Percentiles rank a stretch among this genome's conserved stretches.
Evolutionary conservation across 2,329 filamentous ascomycete genomes (phyloP).

Genomic region (Clarireedia homoeocarpa): DNA sequence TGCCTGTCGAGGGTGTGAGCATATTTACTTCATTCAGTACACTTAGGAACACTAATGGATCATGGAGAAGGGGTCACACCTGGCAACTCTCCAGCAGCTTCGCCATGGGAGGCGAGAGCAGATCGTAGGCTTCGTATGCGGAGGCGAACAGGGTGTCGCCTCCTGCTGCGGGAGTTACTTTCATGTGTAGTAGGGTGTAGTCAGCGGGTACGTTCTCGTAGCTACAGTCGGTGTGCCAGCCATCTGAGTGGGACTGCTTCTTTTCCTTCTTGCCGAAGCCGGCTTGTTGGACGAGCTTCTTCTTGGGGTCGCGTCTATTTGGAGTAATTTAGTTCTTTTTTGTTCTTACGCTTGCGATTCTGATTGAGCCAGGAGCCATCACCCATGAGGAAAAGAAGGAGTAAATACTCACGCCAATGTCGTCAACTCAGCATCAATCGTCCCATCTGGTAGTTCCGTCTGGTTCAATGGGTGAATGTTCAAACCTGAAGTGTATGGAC

Average conservation of each 20-base stretch:
- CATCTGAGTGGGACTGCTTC: constrained; percentile 20
- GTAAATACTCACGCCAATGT: background rate
- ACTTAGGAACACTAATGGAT: background rate
- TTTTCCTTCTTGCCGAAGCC: background rate
- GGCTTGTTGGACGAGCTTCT: constrained; percentile 1
- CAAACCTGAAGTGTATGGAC: constrained; percentile 43
- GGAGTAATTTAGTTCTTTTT: background rate
- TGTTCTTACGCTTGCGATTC: background rate
- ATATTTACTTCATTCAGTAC: background rate
- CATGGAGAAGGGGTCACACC: background rate
- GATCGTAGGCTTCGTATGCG: constrained; percentile 43
- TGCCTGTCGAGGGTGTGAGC: constrained; percentile 12
- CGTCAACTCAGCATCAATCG: background rate
- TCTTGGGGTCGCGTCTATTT: background rate
- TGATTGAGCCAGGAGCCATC: background rate
- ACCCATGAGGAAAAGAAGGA: background rate
- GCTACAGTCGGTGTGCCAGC: constrained; percentile 40
- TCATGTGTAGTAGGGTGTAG: constrained; percentile 46
- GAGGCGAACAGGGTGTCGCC: constrained; percentile 15
- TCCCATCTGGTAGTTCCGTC: background rate
- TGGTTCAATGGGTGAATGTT: constrained; percentile 44
- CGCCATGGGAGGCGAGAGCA: constrained; percentile 39
- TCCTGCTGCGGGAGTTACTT: constrained; percentile 45
- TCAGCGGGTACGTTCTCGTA: constrained; percentile 44
- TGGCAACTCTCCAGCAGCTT: constrained; percentile 14